Base-by-base conservation (phyloP, 2,329 filamentous ascomycete genomes). In the Fusarium austroafricanum region DNA sequence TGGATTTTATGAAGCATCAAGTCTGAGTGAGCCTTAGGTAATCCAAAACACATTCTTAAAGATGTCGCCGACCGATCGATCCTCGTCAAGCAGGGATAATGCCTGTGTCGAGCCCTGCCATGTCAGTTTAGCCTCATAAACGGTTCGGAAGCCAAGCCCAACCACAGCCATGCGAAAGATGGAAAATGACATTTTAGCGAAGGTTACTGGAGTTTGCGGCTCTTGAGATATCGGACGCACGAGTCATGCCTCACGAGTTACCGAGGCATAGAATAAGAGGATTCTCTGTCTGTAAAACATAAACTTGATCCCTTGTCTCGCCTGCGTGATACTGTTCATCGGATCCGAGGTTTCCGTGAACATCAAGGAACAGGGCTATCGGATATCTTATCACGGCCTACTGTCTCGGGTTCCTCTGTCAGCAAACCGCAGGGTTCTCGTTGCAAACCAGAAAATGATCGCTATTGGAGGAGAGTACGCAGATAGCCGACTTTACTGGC, bases 371-470 rank as follows among this genome's bases (percentile, higher is more conserved):
- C 12, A n/a, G 14, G 23, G 31, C 6, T 23, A 21, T 23, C 21
- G n/a, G 26, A 37, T 38, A 38, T 37, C 20, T 26, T 42, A 39
- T 38, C 43, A 26, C 43, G 31, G 44, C 21, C 43, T 26, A 55
- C 28, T 23, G 28, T 42, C 35, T 42, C 50, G 49, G 26, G 20
- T 26, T n/a, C 20, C 37, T 38, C 44, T 50, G 46, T 18, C 45
- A 39, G 26, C 21, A 56, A 56, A 47, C 47, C 43, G 38, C 37
- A 51, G 44, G 52, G 64, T 65, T 65, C 53, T 68, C 55, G 42
- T 60, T 20, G 45, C 53, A 26, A 26, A 21, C 31, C 45, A 47
- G 23, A 37, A 38, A 50, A 23, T 21, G 28, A 40, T 49, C 18
- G 28, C 40, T 31, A 47, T 63, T 47, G 28, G 56, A 33, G 44